Evolutionary conservation across 2,329 filamentous ascomycete genomes (phyloP), one percentile per base, ranked within the genome.

Genomic region (Fusarium torreyae): DNA sequence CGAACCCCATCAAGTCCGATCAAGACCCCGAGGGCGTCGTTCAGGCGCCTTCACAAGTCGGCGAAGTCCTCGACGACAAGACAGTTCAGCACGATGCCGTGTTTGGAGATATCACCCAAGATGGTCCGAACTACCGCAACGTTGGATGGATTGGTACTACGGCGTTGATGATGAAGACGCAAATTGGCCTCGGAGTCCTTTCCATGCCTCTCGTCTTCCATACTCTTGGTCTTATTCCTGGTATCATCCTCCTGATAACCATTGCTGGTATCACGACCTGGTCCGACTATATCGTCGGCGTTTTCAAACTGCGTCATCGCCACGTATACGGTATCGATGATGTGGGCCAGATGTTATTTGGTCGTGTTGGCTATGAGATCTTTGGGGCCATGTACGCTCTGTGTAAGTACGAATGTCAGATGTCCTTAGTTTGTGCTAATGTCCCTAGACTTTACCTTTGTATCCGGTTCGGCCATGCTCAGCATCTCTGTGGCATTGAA

Each of bases 241-340:
- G 84, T 11, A 74, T 85, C n/a, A 81, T 86, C 24, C 78, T 79
- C 48, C 75, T 86, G 17, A 46, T 80, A 1, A 63, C 68, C 11
- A 79, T 86, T 24, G 82, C 77, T 2, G 65, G 48, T 31, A 83
- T 85, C 68, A 85, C 83, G 0, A 84, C 81, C 3, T 86, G 84
- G 84, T 84, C 83, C 6, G 79, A 80, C 57, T 84, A 82, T 62
- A 81, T 85, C 20, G 77, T 86, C 11, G 84, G 83, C 15, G 74
- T 76, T 13, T 87, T 87, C 79, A 88, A 88, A 72, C 69, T 83
- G 15, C 75, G 77, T 22, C 86, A 88, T 65, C 81, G 80, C 3
- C 79, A 84, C 42, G 83, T 87, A 3, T 87, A 88, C 68, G 81
- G 84, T 38, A 85, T 88, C 60, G 85, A 86, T 54, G 86, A 87